Evolutionary conservation across 257 asterid genomes (phyloP), one percentile per base, ranked within the genome.

Genomic region (Scutellaria baicalensis): DNA sequence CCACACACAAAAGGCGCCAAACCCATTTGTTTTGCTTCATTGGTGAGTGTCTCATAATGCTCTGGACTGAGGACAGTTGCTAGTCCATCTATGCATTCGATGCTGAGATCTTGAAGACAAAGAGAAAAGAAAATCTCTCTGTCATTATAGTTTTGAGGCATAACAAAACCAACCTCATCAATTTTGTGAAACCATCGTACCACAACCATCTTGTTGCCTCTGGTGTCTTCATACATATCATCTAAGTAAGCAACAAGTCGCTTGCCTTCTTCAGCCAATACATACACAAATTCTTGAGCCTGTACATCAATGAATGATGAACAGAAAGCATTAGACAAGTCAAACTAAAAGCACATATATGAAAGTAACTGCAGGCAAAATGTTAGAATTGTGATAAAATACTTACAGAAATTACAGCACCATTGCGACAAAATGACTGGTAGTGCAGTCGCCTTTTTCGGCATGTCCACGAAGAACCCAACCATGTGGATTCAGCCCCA

Each of bases 111-210:
- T 90, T 90, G 97, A 80, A 83, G 96, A 83, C 95, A 86, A 76
- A 83, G 93, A 88, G 97, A 86, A 79, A 84, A 88, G 88, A 89
- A 88, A 86, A 92, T 86, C 95, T 92, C 97, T 81, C 84, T 90
- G 95, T 86, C 97, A 86, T 79, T 84, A 86, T 79, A 83, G 39
- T 75, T 78, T 72, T 39, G 87, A 81, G 96, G 92, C 88, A 92
- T 85, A 90, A 72, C 84, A 84, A 86, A 77, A 88, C 90, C 91
- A 92, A 88, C 95, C 87, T 92, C 98, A 69, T 92, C 98, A 82
- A 88, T 79, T 88, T 84, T 90, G 93, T 92, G 96, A 83, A 92
- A 92, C 97, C 97, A 92, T 73, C 84, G 95, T 82, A 92, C 98
- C 88, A 84, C 88, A 75, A 90, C 96, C 91, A 85, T 84, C 88